phyloP scores from a whole-genome alignment of 1,139 yeast genomes.

The Yamadazyma oceani region DNA sequence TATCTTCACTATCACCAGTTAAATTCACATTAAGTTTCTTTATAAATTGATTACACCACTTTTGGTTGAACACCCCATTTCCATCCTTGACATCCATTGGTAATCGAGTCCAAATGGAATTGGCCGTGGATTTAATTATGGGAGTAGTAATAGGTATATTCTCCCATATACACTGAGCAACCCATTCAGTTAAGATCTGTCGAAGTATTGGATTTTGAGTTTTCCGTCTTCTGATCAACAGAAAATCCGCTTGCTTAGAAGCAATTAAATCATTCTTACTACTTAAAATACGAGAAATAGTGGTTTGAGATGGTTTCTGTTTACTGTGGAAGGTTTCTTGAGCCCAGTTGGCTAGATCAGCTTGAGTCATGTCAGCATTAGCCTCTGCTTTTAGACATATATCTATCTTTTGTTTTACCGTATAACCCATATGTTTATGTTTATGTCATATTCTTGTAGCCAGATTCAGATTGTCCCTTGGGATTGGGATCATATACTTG shows the following conservation, averaged over 20 bases:
- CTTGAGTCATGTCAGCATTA: constrained; percentile 66
- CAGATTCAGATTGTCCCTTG: too few relatives aligned
- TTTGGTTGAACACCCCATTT: constrained; percentile 61
- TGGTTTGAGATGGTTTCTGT: constrained; percentile 65
- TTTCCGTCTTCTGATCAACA: constrained; percentile 53
- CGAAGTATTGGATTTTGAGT: constrained; percentile 57
- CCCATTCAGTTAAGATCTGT: constrained; percentile 64
- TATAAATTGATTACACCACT: constrained; percentile 64
- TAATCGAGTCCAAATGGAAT: constrained; percentile 61
- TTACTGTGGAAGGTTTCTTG: constrained; percentile 50
- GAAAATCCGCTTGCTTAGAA: constrained; percentile 57
- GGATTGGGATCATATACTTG: too few relatives aligned
- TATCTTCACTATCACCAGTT: constrained; percentile 45
- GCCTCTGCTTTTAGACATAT: constrained; percentile 67
- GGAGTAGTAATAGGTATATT: constrained; percentile 65
- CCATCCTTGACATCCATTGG: constrained; percentile 59
- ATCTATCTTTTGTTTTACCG: constrained; percentile 64
- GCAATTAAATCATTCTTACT: constrained; percentile 60
- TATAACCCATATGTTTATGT: constrained; percentile 46
- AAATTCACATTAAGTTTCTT: constrained; percentile 55
- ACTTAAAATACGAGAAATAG: constrained; percentile 60
- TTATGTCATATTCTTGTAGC: neutral
- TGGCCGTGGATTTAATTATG: constrained; percentile 62
- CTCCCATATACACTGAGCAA: constrained; percentile 68
- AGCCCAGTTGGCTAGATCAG: constrained; percentile 68